Evolutionary conservation across 176 grass and related monocot genomes (phyloP), one percentile per base, ranked within the genome.

Genomic region (Hyparrhenia diplandra): DNA sequence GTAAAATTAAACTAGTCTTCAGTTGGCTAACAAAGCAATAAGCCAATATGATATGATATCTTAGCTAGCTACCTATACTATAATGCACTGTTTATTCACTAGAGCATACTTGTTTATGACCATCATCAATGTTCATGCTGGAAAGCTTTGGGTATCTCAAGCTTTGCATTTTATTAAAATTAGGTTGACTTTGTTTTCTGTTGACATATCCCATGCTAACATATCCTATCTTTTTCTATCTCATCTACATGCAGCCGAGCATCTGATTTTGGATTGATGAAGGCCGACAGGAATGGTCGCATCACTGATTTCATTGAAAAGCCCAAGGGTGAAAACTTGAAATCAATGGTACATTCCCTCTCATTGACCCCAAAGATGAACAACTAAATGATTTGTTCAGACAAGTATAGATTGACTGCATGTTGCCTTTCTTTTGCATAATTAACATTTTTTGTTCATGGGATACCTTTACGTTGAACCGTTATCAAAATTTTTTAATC

Each of bases 241-340:
- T 55, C 20, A 67, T 77, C 21, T 13, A 63, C 62, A 59, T 87
- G 54, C 86, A 94, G 92, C 70, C 89, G 92, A 78, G 92, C 92
- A 87, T 91, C 86, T 67, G 89, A 94, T 83, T 94, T 89, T 63
- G 87, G 92, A 82, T 89, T 94, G 84, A 74, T 94, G 77, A 94
- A 91, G 84, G 79, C 84, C 4, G 81, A 94, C 36, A 68, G 84
- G 67, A 84, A 80, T 43, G 87, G 87, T 13, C 73, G 86, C 18
- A 91, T 94, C 36, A 86, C 80, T 54, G 86, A 89, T 66, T 94
- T 94, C 81, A 74, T 83, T 71, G 92, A 94, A 80, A 94, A 94
- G 54, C 92, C 92, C 29, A 87, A 89, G 87, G 92, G 84, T 71
- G 84, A 89, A 87, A 75, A 74, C 32, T 83, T 94, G 82, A 91